Evolutionary conservation across 345 rosid genomes (phyloP), one percentile per base, ranked within the genome.

Genomic region (Citrus unshiu): DNA sequence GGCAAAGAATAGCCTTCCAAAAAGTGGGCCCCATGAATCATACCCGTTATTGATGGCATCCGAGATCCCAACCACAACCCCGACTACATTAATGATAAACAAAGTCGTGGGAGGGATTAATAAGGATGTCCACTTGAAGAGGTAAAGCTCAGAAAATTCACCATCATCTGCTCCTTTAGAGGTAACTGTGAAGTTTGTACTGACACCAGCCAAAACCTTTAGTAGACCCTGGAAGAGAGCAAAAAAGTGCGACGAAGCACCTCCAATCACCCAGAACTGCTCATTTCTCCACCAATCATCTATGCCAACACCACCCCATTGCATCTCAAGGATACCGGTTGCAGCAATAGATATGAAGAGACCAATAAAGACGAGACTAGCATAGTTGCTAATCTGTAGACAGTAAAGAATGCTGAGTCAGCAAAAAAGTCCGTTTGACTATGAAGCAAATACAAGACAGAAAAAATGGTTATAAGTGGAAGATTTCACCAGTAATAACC

Each of bases 251-350:
- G 99, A 86, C 25, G 99, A 95, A n/a, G 78, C 98, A 0, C 99
- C 99, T 76, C 99, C 99, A 4, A 95, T 95, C 40, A 95, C 99
- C 99, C 99, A 95, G 84, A 95, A 95, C 83, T 95, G 99, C 82
- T 95, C 99, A 12, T 95, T 95, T 85, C 99, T 91, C 99, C 99
- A 95, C 97, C 96, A 90, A 79, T 95, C 98, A 73, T 95, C 98
- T 30, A 95, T 90, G 16, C 95, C 96, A 29, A 95, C 99, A 30
- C 95, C 93, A 7, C 99, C 99, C 99, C 99, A 95, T 77, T 95
- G 99, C 97, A 95, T 95, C 89, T 95, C 99, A 6, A 95, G 94
- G 58, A 95, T 85, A 79, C 99, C 93, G 1, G 99, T 95, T 25
- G 93, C 95, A 66, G 99, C 99, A 72, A 95, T 95, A 12, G 98